Evolutionary conservation across 2,329 filamentous ascomycete species (phyloP).

Genomic region (Aspergillus spinulosporus): DNA sequence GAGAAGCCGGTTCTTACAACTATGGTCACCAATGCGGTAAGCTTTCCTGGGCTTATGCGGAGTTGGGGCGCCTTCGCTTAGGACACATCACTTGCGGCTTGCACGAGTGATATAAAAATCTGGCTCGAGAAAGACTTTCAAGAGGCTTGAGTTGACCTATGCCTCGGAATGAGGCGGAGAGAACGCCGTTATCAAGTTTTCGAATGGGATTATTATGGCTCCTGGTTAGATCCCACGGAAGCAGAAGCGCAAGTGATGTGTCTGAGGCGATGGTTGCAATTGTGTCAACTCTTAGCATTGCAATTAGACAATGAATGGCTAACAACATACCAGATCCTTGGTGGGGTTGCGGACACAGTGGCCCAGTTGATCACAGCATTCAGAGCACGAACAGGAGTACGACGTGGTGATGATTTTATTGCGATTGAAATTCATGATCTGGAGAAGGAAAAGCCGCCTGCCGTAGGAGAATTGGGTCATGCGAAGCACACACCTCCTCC

Average conservation of each 20-base stretch:
- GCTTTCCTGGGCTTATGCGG: conserved; percentile 24
- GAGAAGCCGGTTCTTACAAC: conserved; percentile 95
- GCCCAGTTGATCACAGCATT: conserved; percentile 89
- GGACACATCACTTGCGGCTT: neutral
- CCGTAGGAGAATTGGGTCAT: conserved; percentile 66
- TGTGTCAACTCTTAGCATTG: neutral
- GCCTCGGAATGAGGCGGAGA: neutral
- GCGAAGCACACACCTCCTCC: conserved; percentile 67
- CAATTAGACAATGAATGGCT: conserved; percentile 12
- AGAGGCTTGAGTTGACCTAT: neutral
- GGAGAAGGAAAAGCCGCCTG: conserved; percentile 72
- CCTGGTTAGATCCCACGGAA: neutral
- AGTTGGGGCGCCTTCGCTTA: neutral
- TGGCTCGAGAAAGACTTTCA: neutral
- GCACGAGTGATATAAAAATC: neutral
- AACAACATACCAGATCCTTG: conserved; percentile 62
- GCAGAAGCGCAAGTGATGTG: neutral
- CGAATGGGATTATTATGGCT: neutral
- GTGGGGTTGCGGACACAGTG: conserved; percentile 93
- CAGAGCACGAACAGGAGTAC: conserved; percentile 60
- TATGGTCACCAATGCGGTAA: conserved; percentile 95
- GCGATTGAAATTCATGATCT: conserved; percentile 88
- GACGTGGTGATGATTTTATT: conserved; percentile 64
- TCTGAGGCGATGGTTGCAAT: neutral
- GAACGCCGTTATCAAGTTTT: neutral